Evolutionary conservation across 257 asterid genomes (phyloP), one percentile per base, ranked within the genome.

Genomic region (Plantago elongata): DNA sequence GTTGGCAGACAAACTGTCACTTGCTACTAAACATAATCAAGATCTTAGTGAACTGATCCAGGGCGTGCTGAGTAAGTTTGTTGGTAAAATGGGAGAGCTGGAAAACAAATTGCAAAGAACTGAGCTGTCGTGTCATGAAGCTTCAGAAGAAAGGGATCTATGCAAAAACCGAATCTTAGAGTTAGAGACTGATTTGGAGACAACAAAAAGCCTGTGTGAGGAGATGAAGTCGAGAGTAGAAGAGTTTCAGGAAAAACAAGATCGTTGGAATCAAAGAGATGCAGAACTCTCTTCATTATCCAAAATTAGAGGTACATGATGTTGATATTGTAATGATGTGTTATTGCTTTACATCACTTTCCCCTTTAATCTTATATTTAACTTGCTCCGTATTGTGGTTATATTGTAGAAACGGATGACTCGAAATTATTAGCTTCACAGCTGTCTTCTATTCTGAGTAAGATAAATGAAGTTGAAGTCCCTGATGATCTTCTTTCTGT

Each of bases 181-280:
- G 69, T 68, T 93, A 83, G 91, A 85, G 75, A 71, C 71, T 69
- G 84, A 81, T 73, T 74, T 86, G 73, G 82, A 74, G 67, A 78
- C 62, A 43, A 76, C 65, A 50, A 71, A 82, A 14, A 69, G 73
- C 69, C 73, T 71, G 70, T 81, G 70, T 65, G 64, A 63, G 57
- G 85, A 79, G 61, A 72, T 78, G 83, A 72, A 60, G 69, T 47
- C 68, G 65, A 72, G 76, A 66, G 57, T 80, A 37, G 95, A 81
- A 51, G 78, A 77, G 72, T 81, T 68, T 70, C 72, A 68, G 72
- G 78, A 49, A 51, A 80, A 73, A 71, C 83, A 75, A 70, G 78
- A 82, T 68, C 57, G 11, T 11, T 68, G 74, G 66, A 79, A 60
- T 75, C 78, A 76, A 75, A 77, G 78, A 75, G 93, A 80, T 69